These are phyloP conservation scores for Ophiostoma novo-ulmi DNA, from an alignment of 2,329 filamentous ascomycete genomes.

Conservation along the genomic window DNA sequence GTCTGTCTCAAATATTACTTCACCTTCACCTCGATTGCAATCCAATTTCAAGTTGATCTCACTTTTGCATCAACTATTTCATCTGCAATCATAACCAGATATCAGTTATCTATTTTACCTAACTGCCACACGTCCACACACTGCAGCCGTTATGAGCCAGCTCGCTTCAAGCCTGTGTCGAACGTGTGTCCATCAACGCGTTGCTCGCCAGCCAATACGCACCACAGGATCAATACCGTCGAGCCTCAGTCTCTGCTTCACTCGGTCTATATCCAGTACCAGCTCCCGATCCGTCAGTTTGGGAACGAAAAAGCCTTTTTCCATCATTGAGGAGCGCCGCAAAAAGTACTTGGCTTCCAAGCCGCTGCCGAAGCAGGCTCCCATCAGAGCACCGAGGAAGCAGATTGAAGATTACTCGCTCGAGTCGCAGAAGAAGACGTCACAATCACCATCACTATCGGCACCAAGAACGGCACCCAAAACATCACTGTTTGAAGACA, in stretches of 20 bases:
- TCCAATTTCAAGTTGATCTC: not conserved
- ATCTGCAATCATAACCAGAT: not conserved
- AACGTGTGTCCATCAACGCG: not conserved
- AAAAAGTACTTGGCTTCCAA: not conserved
- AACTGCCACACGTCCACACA: not conserved
- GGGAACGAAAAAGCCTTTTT: not conserved
- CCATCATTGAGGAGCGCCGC: not conserved
- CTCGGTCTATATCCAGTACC: not conserved
- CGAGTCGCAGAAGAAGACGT: not conserved
- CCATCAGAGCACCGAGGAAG: not conserved
- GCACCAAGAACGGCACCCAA: not conserved
- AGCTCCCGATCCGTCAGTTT: not conserved
- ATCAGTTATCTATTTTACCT: not conserved
- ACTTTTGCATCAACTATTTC: not conserved
- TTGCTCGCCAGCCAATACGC: conserved; percentile 2
- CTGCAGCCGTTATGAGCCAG: conserved; percentile 12
- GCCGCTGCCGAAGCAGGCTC: not conserved
- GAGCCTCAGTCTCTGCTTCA: not conserved
- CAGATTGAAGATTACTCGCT: not conserved
- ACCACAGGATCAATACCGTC: not conserved
- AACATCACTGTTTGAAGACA: not conserved
- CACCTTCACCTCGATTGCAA: not conserved
- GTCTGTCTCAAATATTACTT: not conserved
- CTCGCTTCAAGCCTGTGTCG: not conserved
- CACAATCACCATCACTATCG: not conserved